phyloP scores from a whole-genome alignment of 2,329 filamentous ascomycete genomes.

The Chlorencoelia australis region DNA sequence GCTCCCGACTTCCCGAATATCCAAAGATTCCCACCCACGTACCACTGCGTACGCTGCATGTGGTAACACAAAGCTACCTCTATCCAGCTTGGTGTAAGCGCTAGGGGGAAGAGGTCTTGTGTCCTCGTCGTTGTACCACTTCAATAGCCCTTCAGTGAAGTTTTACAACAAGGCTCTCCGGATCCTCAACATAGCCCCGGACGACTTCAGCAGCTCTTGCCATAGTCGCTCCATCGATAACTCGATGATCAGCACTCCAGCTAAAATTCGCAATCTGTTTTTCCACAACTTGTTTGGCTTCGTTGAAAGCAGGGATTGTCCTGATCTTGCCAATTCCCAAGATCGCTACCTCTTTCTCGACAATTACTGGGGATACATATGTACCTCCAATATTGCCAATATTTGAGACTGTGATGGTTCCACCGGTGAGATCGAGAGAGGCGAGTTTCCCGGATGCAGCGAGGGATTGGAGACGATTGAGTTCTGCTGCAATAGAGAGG shows the following conservation, averaged over 20 bases:
- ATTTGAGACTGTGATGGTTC: conserved; percentile 93
- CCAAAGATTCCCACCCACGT: too few relatives aligned
- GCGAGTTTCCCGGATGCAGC: conserved; percentile 67
- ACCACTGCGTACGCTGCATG: too few relatives aligned
- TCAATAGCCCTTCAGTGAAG: too few relatives aligned
- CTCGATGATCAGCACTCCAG: conserved; percentile 91
- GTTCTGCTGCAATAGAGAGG: conserved; percentile 65
- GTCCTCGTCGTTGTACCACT: too few relatives aligned
- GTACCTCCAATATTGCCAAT: conserved; percentile 92
- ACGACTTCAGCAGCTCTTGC: conserved; percentile 81
- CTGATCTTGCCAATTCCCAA: conserved; percentile 77
- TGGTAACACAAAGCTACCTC: too few relatives aligned
- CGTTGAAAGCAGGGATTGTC: conserved; percentile 67
- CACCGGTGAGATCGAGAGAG: conserved; percentile 66
- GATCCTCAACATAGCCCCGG: conserved; percentile 67
- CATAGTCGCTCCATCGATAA: conserved; percentile 91
- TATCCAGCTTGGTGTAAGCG: too few relatives aligned
- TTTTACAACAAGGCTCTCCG: conserved; percentile 79
- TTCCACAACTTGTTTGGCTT: conserved; percentile 47
- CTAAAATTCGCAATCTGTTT: conserved; percentile 83
- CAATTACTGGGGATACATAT: conserved; percentile 83
- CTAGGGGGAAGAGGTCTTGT: too few relatives aligned
- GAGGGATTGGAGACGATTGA: conserved; percentile 61
- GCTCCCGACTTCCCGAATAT: too few relatives aligned
- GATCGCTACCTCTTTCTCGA: conserved; percentile 85